Percentiles rank a stretch among this genome's conserved stretches.
Evolutionary conservation across 257 asterid species (phyloP).

Genomic region (Petunia axillaris): DNA sequence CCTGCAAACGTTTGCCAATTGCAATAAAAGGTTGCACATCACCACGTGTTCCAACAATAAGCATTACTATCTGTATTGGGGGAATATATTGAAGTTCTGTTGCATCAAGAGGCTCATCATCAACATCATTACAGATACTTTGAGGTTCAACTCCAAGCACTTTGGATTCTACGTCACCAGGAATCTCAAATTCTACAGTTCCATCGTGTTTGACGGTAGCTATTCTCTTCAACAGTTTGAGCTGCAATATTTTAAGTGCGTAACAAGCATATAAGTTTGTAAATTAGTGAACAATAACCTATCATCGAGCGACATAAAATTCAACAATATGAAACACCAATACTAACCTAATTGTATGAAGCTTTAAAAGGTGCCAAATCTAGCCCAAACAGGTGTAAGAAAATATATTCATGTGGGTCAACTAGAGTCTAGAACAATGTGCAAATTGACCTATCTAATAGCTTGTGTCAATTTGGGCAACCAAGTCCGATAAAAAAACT

Average conservation of each 20-base stretch:
- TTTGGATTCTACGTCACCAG: slow-evolving; percentile 66
- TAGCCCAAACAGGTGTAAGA: background rate
- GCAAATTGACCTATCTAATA: background rate
- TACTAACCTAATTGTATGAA: background rate
- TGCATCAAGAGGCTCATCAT: slow-evolving; percentile 66
- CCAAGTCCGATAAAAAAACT: slow-evolving; percentile 2
- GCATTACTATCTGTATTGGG: slow-evolving; percentile 86
- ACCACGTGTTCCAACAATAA: slow-evolving; percentile 96
- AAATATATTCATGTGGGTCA: slow-evolving; percentile 1
- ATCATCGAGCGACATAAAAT: background rate
- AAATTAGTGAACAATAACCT: slow-evolving; percentile 20
- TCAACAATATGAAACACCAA: slow-evolving; percentile 7
- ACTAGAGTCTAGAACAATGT: background rate
- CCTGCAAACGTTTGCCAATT: slow-evolving; percentile 87
- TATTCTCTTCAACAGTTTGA: slow-evolving; percentile 85
- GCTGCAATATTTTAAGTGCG: slow-evolving; percentile 77
- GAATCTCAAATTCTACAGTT: slow-evolving; percentile 90
- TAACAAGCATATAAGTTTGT: slow-evolving; percentile 32
- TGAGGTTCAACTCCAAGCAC: slow-evolving; percentile 48
- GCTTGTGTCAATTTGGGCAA: slow-evolving; percentile 2
- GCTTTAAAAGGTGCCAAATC: background rate
- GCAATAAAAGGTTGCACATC: slow-evolving; percentile 98
- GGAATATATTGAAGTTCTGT: slow-evolving; percentile 70
- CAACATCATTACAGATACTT: slow-evolving; percentile 46
- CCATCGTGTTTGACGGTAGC: slow-evolving; percentile 92